Base-by-base conservation (phyloP, 1,284 basidiomycete genomes). In the Rhizoctonia solani region DNA sequence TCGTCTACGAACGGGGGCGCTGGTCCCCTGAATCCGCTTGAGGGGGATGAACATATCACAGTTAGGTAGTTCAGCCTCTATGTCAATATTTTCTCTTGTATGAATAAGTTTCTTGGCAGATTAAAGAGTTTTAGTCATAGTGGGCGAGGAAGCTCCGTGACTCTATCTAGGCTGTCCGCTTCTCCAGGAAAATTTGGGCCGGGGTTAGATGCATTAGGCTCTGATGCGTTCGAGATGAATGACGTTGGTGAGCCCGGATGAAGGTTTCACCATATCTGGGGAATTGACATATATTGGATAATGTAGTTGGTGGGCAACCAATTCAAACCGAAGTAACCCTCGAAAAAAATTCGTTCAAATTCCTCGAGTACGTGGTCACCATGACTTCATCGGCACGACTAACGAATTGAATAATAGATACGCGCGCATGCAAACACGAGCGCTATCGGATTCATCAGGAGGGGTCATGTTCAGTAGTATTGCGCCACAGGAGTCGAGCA, bases 291-390 rank as follows among this genome's bases (percentile, higher is more conserved):
- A 19, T 16, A 39, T 39, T 8, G 37, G 37, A 39, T 34, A 27
- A 29, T 29, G 14, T 58, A 37, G 54, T n/a, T 25, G 54, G 16
- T 14, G 54, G 23, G 16, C 34, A n/a, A 8, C 52, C 52, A 6
- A 37, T 21, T 14, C 30, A 39, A 16, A 23, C 27, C n/a, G 73
- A 83, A 21, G 74, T 83, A 30, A 82, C 83, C 11, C 78, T 92
- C 23, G 90, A 92, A 74, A 83, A 82, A 71, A 88, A 88, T 70
- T 90, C 89, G 1, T 82, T 83, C 72, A 88, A 92, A 73, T 92
- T 92, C 75, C 74, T 92, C 14, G 88, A 90, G 90, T 90, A 69
- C 73, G 83, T 75, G 23, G 11, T 19, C 16, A 56, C 44, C 13
- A 14, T 16, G 41, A 25, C 9, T 46, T 9, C 11, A n/a, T 39